Conservation (phyloP, 805 yeast genomes). For the Wickerhamia fluorescens region DNA sequence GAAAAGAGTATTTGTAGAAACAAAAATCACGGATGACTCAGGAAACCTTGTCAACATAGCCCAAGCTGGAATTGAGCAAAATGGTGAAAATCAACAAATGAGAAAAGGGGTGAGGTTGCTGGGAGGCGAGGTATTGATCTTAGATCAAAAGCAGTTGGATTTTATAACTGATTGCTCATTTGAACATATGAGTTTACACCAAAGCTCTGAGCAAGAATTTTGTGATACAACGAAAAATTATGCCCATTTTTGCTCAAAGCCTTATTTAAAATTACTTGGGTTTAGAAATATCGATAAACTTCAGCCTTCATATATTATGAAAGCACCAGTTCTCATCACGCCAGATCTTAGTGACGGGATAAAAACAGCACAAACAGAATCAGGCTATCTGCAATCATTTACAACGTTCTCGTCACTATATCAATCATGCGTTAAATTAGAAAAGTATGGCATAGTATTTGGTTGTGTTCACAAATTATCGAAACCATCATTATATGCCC, state of each 20-base stretch:
- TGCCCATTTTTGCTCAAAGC: conserved; percentile 25
- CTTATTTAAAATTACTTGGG: conserved; percentile 61
- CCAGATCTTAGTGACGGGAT: conserved; percentile 49
- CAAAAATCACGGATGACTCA: conserved; percentile 41
- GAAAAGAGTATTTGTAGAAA: conserved; percentile 43
- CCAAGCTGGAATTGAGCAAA: conserved; percentile 26
- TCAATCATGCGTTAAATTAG: conserved; percentile 44
- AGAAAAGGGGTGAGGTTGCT: conserved; percentile 11
- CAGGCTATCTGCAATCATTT: conserved; percentile 52
- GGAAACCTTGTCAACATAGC: conserved; percentile 14
- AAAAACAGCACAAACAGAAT: conserved; percentile 16
- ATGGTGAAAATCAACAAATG: conserved; percentile 22
- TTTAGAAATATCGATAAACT: conserved; percentile 45
- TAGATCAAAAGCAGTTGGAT: conserved; percentile 18
- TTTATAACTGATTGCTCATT: conserved; percentile 27
- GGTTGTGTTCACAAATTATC: conserved; percentile 52
- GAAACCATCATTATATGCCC: conserved; percentile 49
- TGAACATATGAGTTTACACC: conserved; percentile 21
- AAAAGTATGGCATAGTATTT: conserved; percentile 64
- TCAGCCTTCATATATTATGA: conserved; percentile 44
- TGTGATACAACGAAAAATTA: conserved; percentile 4
- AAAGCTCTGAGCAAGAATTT: not conserved
- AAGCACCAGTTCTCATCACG: conserved; percentile 55
- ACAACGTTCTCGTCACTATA: conserved; percentile 63
- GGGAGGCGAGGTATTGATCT: conserved; percentile 17